A percentile compares a stretch with the other conserved stretches of the same genome.
Evolutionary conservation across 192 early-diverging fungal genomes (phyloP).

Genomic region (Mortierella claussenii): DNA sequence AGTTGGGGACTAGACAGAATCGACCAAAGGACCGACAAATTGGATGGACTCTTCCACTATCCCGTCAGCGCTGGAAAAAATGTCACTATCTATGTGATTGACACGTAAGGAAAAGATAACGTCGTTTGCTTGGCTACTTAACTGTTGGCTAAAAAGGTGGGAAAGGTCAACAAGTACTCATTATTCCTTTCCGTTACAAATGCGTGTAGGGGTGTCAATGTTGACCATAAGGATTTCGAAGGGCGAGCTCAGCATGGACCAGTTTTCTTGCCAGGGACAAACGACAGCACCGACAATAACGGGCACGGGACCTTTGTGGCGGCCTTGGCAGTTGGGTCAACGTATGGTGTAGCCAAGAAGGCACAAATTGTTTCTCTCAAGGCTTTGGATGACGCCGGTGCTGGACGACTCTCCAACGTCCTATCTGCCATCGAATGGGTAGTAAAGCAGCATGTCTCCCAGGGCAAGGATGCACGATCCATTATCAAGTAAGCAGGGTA

Average conservation of each 20-base stretch:
- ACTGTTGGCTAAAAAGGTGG: neutral
- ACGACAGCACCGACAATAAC: constrained; percentile 52
- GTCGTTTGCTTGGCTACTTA: neutral
- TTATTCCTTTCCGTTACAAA: neutral
- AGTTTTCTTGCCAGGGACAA: constrained; percentile 49
- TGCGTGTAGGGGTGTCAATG: constrained; percentile 57
- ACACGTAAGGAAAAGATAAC: constrained; percentile 30
- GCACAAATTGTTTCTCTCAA: constrained; percentile 65
- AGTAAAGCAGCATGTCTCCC: constrained; percentile 52
- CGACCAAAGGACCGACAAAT: constrained; percentile 25
- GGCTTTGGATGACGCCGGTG: constrained; percentile 59
- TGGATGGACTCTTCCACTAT: constrained; percentile 41
- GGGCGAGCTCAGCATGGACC: constrained; percentile 61
- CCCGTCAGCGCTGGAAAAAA: constrained; percentile 35
- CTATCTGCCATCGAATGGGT: constrained; percentile 64
- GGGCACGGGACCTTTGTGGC: constrained; percentile 75
- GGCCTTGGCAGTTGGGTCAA: constrained; percentile 60
- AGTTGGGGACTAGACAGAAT: constrained; percentile 50
- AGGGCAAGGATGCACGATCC: constrained; percentile 25
- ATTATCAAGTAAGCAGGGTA: constrained; percentile 59
- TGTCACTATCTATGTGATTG: constrained; percentile 51
- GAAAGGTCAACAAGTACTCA: neutral
- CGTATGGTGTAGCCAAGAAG: constrained; percentile 70
- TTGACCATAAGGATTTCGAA: constrained; percentile 58
- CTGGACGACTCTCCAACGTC: constrained; percentile 59